Evolutionary conservation across 306 rosid genomes (phyloP), one percentile per base, ranked within the genome.

Genomic region (Pueraria montana): DNA sequence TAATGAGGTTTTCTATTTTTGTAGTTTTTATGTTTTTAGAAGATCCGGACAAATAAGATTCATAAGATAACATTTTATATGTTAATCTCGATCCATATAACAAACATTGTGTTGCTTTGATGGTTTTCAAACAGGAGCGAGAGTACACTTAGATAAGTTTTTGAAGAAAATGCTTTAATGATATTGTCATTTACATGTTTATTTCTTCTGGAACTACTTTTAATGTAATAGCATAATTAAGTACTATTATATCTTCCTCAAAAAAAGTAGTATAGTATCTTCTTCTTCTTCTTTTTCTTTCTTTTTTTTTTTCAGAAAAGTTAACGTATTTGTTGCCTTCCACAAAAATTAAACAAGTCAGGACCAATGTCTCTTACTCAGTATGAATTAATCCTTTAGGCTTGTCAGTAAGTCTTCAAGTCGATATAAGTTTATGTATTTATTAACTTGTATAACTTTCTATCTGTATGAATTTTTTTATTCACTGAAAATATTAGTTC

Each of bases 381-480:
- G 8, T 13, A 62, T 77, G 48, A 77, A 45, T 77, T n/a, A n/a
- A n/a, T 27, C 11, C 7, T 78, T 78, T 64, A 17, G 74, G 74
- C 26, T 13, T 66, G 76, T 78, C 76, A 66, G 75, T 11, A 34
- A 32, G 75, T 50, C 6, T 49, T 78, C 34, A 65, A 78, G 20
- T 32, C 49, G 73, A 46, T 10, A 64, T 32, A 18, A 20, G 50
- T 27, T 34, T 16, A 24, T 27, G 14, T 30, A 64, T 77, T 46
- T 48, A 78, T 2, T 43, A 1, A 18, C 13, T 62, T 34, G 20
- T 56, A 63, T 64, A 45, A 46, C 11, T 77, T 78, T 30, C 26
- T 11, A 43, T 77, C 61, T 17, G 43, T 13, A 45, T 62, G 13
- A 45, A 1, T 49, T 26, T 49, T 24, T 58, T 72, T 13, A 45